Conservation (phyloP, 108 stramenopile genomes). For the Licmophora abbreviata region DNA sequence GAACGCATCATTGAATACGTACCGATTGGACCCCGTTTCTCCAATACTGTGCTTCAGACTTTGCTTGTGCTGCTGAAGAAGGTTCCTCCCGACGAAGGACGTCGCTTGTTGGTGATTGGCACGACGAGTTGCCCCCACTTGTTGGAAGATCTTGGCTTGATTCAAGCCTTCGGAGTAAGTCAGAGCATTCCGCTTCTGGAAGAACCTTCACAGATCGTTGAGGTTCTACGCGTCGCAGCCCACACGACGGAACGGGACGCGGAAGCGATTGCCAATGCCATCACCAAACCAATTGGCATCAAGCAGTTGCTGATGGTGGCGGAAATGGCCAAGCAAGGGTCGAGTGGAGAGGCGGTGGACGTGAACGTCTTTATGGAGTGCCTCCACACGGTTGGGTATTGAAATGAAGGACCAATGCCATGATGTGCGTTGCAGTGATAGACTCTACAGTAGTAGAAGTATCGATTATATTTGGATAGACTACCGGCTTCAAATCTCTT, state of each 20-base stretch:
- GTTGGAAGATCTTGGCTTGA: slow-evolving; percentile 88
- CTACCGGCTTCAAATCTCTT: too few relatives aligned
- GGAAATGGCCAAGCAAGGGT: slow-evolving; percentile 92
- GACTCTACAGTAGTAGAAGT: too few relatives aligned
- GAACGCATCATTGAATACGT: slow-evolving; percentile 98
- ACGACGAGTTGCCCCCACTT: slow-evolving; percentile 86
- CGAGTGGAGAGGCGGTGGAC: slow-evolving; percentile 63
- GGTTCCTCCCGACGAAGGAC: slow-evolving; percentile 85
- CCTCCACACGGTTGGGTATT: slow-evolving; percentile 91
- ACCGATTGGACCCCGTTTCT: slow-evolving; percentile 94
- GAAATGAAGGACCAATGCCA: slow-evolving; percentile 4
- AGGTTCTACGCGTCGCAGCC: slow-evolving; percentile 82
- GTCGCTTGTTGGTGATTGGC: slow-evolving; percentile 87
- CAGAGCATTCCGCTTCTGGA: slow-evolving; percentile 83
- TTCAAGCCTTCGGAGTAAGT: slow-evolving; percentile 86
- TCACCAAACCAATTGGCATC: slow-evolving; percentile 92
- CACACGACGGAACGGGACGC: slow-evolving; percentile 72
- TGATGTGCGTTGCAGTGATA: too few relatives aligned
- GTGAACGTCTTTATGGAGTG: slow-evolving; percentile 93
- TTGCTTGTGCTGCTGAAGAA: slow-evolving; percentile 95
- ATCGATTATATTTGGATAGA: too few relatives aligned
- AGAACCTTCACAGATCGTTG: slow-evolving; percentile 67
- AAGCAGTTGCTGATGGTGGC: slow-evolving; percentile 94
- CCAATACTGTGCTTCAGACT: slow-evolving; percentile 95
- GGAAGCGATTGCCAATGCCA: slow-evolving; percentile 75